A percentile compares a stretch with the other conserved stretches of the same genome.
phyloP scores from a whole-genome alignment of 805 yeast genomes.

The Zygosaccharomyces bisporus region DNA sequence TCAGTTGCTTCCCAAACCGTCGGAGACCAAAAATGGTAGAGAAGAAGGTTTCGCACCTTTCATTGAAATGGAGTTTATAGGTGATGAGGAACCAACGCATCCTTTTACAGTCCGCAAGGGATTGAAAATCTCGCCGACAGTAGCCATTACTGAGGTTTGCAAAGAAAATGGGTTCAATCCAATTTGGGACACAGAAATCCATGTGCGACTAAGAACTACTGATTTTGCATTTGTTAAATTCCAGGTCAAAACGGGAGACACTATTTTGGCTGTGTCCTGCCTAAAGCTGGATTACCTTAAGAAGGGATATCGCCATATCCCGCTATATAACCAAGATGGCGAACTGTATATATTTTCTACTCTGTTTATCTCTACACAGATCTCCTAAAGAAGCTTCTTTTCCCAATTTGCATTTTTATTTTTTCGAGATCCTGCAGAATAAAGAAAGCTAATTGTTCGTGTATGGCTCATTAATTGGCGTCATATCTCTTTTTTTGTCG shows the following conservation, averaged over 20 bases:
- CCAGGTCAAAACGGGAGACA: constrained; percentile 44
- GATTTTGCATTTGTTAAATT: constrained; percentile 56
- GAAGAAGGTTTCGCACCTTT: constrained; percentile 24
- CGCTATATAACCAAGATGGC: constrained; percentile 72
- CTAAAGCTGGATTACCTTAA: constrained; percentile 59
- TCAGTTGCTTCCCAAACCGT: constrained; percentile 76
- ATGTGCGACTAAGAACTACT: constrained; percentile 39
- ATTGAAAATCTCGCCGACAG: constrained; percentile 9
- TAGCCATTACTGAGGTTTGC: constrained; percentile 35
- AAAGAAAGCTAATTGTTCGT: neutral
- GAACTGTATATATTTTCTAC: constrained; percentile 67
- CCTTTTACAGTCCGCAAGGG: constrained; percentile 29
- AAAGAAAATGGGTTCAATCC: constrained; percentile 84
- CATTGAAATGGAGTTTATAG: constrained; percentile 24
- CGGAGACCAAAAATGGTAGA: constrained; percentile 39
- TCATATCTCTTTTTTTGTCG: neutral
- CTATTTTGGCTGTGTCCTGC: constrained; percentile 55
- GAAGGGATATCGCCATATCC: constrained; percentile 79
- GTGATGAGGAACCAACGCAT: constrained; percentile 17
- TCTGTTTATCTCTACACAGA: constrained; percentile 40
- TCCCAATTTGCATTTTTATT: constrained; percentile 1
- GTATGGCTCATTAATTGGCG: neutral
- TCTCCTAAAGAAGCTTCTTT: neutral
- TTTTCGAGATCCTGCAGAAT: neutral
- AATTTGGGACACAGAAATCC: constrained; percentile 60